Evolutionary conservation across 1,284 basidiomycete species (phyloP).

Genomic region (Malassezia equina): DNA sequence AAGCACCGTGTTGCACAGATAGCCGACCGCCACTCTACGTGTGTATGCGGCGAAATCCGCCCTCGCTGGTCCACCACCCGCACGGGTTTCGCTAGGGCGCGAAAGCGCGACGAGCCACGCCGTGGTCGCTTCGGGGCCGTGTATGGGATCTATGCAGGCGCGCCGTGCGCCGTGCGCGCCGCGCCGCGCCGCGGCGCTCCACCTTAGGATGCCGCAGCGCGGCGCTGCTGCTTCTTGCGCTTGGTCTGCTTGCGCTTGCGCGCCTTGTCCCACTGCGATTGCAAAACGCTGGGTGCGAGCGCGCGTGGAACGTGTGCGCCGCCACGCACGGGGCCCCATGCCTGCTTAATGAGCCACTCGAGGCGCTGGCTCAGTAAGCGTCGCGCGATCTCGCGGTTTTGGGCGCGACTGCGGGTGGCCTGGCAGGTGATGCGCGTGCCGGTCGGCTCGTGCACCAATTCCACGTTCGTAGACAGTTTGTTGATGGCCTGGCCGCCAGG

Average conservation of each 20-base stretch:
- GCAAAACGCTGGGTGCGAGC: slow-evolving; percentile 23
- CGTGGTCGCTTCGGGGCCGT: not conserved
- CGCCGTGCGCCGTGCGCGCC: not conserved
- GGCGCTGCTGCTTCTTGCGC: slow-evolving; percentile 32
- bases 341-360: slow-evolving; percentile 25
- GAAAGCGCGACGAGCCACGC: not conserved
- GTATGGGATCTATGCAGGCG: not conserved
- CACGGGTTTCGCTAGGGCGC: not conserved
- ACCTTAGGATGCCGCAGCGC: not conserved
- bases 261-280: slow-evolving; percentile 27
- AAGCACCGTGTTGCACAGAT: not conserved
- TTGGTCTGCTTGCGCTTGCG: slow-evolving; percentile 27
- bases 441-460: slow-evolving; percentile 34
- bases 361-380: slow-evolving; percentile 29
- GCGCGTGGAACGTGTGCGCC: slow-evolving; percentile 3
- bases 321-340: slow-evolving; percentile 1
- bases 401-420: slow-evolving; percentile 29
- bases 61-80: not conserved
- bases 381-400: slow-evolving; percentile 33
- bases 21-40: not conserved
- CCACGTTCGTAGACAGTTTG: slow-evolving; percentile 38
- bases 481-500: slow-evolving; percentile 47
- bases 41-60: not conserved
- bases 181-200: too few species aligned
- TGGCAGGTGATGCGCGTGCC: slow-evolving; percentile 37